A percentile compares a stretch with the other conserved stretches of the same genome.
These are phyloP conservation scores for Orbilia ellipsospora DNA, from an alignment of 2,329 filamentous ascomycete species.

Conservation along the genomic window DNA sequence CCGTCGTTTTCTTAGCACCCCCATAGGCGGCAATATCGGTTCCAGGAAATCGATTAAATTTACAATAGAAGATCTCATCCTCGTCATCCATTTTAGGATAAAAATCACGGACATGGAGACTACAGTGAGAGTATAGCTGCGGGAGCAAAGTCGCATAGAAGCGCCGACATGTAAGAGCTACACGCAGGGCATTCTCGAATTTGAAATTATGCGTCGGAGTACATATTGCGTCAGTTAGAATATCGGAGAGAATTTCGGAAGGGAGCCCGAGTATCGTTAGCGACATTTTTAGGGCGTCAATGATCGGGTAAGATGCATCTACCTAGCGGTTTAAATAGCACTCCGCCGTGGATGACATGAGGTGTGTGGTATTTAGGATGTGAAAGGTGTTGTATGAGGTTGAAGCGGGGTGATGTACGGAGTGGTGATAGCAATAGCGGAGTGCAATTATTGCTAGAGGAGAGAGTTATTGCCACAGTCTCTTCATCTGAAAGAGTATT, in stretches of 20 bases:
- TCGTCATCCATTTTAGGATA: neutral
- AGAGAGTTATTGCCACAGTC: too few relatives aligned
- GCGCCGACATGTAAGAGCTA: constrained; percentile 13
- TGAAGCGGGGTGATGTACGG: too few relatives aligned
- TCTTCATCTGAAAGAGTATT: too few relatives aligned
- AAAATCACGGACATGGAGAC: neutral
- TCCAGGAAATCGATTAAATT: neutral
- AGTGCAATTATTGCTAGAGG: too few relatives aligned
- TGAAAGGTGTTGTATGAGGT: too few relatives aligned
- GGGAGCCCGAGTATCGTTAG: neutral
- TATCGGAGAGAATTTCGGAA: neutral
- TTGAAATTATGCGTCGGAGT: neutral
- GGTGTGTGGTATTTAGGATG: too few relatives aligned
- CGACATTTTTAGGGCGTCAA: neutral
- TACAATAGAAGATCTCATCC: neutral
- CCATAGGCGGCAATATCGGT: neutral
- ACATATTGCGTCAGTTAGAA: neutral
- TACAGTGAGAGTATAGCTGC: constrained; percentile 21
- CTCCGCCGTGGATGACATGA: too few relatives aligned
- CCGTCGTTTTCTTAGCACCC: neutral
- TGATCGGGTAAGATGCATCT: too few relatives aligned
- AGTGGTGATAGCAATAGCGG: too few relatives aligned
- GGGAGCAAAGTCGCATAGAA: constrained; percentile 2
- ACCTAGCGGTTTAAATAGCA: too few relatives aligned
- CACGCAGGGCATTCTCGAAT: neutral